These are phyloP conservation scores for Aspergillus sp. DNA, from an alignment of 2,329 filamentous ascomycete species.

Conservation along the genomic window DNA sequence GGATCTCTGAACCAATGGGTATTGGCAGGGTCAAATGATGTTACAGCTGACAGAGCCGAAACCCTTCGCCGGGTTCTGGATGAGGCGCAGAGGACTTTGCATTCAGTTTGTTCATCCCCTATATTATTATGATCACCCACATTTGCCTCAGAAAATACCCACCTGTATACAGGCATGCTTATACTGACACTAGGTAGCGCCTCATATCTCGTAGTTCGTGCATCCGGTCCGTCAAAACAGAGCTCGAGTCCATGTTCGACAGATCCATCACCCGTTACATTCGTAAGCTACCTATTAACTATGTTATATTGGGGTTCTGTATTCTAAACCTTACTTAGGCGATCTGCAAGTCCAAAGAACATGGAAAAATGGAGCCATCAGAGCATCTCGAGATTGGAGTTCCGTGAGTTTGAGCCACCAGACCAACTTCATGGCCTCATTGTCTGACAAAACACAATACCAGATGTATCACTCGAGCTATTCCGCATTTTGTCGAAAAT, in stretches of 20 bases:
- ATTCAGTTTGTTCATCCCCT: conserved; percentile 6
- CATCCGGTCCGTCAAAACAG: background rate
- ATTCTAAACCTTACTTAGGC: conserved; percentile 1
- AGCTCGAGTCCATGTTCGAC: background rate
- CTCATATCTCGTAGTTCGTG: background rate
- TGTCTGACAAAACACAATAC: background rate
- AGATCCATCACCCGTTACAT: background rate
- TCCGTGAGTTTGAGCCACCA: conserved; percentile 6
- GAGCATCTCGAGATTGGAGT: conserved; percentile 11
- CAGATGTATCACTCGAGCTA: conserved; percentile 16
- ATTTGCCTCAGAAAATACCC: background rate
- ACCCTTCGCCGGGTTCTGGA: conserved; percentile 12
- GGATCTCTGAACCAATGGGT: conserved; percentile 20
- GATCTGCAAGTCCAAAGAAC: background rate
- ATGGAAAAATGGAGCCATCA: conserved; percentile 12
- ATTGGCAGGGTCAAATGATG: conserved; percentile 10
- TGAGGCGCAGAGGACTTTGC: conserved; percentile 8
- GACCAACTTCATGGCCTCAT: background rate
- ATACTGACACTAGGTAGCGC: conserved; percentile 5
- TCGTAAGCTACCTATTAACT: conserved; percentile 6
- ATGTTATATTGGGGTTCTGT: background rate
- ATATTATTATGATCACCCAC: background rate
- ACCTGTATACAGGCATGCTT: background rate
- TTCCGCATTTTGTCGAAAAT: conserved; percentile 17
- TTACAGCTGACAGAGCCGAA: conserved; percentile 15